phyloP scores from a whole-genome alignment of 1,284 basidiomycete genomes.

The Quambalaria eucalypti region DNA sequence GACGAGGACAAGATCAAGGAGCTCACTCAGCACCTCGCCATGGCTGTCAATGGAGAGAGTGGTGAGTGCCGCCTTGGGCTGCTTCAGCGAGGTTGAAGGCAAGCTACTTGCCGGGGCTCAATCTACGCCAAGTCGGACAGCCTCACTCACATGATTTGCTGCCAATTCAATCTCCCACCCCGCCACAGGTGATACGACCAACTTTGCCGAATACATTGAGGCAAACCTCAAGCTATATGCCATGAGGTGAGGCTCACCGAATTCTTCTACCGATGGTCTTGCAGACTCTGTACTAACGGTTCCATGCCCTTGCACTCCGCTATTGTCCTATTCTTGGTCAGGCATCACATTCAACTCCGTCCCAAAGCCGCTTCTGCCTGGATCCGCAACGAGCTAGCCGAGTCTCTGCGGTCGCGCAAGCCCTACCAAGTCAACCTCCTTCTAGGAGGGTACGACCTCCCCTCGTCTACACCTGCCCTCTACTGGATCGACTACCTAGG shows the following conservation, averaged over 20 bases:
- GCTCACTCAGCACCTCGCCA: conserved; percentile 80
- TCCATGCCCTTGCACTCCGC: not conserved
- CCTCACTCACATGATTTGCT: not conserved
- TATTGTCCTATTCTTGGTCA: conserved; percentile 5
- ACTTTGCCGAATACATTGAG: conserved; percentile 93
- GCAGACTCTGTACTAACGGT: not conserved
- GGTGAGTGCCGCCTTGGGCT: conserved; percentile 4
- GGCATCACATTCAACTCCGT: conserved; percentile 65
- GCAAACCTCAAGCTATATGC: conserved; percentile 91
- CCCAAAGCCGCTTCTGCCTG: conserved; percentile 85
- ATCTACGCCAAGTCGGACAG: not conserved
- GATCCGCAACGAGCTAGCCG: conserved; percentile 82
- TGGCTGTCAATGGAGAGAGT: conserved; percentile 90
- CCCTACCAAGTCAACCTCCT: conserved; percentile 89
- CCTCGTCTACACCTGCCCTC: conserved; percentile 57
- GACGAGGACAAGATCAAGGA: conserved; percentile 96
- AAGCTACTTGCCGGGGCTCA: too few species aligned
- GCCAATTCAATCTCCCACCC: not conserved
- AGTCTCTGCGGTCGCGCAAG: conserved; percentile 74
- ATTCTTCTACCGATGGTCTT: conserved; percentile 4
- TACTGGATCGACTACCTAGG: conserved; percentile 97
- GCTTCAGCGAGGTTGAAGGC: not conserved
- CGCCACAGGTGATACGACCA: conserved; percentile 71
- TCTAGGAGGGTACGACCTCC: conserved; percentile 79
- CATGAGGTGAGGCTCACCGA: conserved; percentile 76